Conservation (phyloP, 345 rosid species). For the Diplotaxis tenuifolia region DNA sequence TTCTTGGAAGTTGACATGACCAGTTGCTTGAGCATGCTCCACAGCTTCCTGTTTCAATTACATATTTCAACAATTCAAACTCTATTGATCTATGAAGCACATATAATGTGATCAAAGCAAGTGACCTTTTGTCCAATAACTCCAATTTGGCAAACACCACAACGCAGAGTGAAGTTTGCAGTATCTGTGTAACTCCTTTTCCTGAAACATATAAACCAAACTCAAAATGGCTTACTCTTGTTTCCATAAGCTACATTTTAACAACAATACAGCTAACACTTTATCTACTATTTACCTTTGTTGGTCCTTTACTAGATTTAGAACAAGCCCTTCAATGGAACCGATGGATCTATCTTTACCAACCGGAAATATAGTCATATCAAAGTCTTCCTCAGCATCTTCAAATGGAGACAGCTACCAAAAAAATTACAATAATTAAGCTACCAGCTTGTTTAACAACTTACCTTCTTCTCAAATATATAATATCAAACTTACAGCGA, state of each 20-base stretch:
- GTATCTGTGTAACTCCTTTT: slow-evolving; percentile 82
- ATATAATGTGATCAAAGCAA: slow-evolving; percentile 1
- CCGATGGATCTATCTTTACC: slow-evolving; percentile 62
- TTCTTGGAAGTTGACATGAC: slow-evolving; percentile 93
- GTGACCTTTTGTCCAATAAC: slow-evolving; percentile 84
- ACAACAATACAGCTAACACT: not conserved
- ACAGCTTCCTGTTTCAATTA: slow-evolving; percentile 66
- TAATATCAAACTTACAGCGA: slow-evolving; percentile 58
- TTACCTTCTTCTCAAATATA: not conserved
- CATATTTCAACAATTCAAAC: not conserved
- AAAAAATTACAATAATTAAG: not conserved
- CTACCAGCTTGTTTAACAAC: not conserved
- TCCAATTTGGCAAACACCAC: slow-evolving; percentile 95
- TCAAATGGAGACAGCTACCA: slow-evolving; percentile 74
- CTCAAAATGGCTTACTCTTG: slow-evolving; percentile 2
- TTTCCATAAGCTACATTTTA: not conserved
- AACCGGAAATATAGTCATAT: slow-evolving; percentile 73
- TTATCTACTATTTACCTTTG: slow-evolving; percentile 53
- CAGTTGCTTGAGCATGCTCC: slow-evolving; percentile 93
- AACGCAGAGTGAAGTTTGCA: slow-evolving; percentile 78
- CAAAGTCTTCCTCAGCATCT: slow-evolving; percentile 90
- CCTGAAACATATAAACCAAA: slow-evolving; percentile 41
- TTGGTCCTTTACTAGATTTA: slow-evolving; percentile 69
- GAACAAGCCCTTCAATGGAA: slow-evolving; percentile 51
- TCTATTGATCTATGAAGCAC: slow-evolving; percentile 7